Percentiles rank a stretch among this genome's conserved stretches.
Conservation (phyloP, 1,284 basidiomycete species). For the Papiliotrema laurentii region DNA sequence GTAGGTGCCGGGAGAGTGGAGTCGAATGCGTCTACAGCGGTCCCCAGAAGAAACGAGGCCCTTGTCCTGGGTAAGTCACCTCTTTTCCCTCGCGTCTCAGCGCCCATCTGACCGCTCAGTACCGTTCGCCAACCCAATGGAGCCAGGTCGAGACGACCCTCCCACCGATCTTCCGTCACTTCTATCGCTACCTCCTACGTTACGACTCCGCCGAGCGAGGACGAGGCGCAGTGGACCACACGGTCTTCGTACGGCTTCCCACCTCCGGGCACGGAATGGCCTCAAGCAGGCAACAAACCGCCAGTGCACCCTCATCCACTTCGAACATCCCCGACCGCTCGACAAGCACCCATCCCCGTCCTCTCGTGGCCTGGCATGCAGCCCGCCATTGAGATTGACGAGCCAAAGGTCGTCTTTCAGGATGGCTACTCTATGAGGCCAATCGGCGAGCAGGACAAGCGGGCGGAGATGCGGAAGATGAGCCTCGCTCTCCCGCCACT, state of each 20-base stretch:
- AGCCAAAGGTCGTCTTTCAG: background rate
- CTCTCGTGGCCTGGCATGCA: conserved; percentile 8
- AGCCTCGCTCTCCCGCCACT: conserved; percentile 2
- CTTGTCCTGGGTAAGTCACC: conserved; percentile 16
- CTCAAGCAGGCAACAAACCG: background rate
- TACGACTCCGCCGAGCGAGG: conserved; percentile 5
- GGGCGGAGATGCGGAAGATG: background rate
- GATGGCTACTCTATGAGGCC: background rate
- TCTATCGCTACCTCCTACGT: conserved; percentile 3
- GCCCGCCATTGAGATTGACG: conserved; percentile 4
- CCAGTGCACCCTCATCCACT: background rate
- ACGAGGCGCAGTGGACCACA: conserved; percentile 1
- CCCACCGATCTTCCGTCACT: conserved; percentile 9
- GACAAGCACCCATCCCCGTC: background rate
- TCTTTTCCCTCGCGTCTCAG: background rate
- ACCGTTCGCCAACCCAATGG: background rate
- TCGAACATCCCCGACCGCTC: background rate
- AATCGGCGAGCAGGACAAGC: background rate
- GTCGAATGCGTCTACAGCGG: conserved; percentile 28
- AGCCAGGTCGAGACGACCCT: background rate
- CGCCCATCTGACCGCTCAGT: background rate
- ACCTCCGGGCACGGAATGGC: background rate
- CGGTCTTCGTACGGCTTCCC: conserved; percentile 7
- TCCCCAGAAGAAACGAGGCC: conserved; percentile 34
- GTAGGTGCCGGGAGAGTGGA: conserved; percentile 25